A percentile compares a stretch with the other conserved stretches of the same genome.
Evolutionary conservation across 768 basidiomycete species (phyloP).

Genomic region (Suillus clintonianus): DNA sequence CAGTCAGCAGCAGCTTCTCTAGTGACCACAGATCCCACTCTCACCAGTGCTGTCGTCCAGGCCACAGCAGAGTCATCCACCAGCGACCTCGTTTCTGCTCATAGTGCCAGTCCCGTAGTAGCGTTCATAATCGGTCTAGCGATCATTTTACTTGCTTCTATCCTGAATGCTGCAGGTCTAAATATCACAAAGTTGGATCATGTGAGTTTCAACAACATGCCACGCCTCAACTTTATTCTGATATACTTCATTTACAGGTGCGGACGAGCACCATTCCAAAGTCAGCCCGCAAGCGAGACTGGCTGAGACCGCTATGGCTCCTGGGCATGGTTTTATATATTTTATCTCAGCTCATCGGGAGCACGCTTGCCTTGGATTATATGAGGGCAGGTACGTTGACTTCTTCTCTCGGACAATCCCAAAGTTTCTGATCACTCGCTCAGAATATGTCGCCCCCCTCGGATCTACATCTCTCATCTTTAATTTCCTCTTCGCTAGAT

Average conservation of each 20-base stretch:
- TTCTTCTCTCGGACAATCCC: slow-evolving; percentile 6
- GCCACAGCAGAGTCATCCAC: slow-evolving; percentile 15
- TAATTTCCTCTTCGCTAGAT: slow-evolving; percentile 93
- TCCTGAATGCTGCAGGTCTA: slow-evolving; percentile 91
- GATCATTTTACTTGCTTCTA: slow-evolving; percentile 81
- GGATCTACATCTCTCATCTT: slow-evolving; percentile 94
- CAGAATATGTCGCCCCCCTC: slow-evolving; percentile 95
- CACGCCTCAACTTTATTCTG: background rate
- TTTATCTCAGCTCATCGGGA: slow-evolving; percentile 84
- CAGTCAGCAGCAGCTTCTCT: slow-evolving; percentile 8
- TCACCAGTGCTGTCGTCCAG: slow-evolving; percentile 16
- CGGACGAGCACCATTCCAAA: slow-evolving; percentile 78
- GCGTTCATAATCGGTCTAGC: slow-evolving; percentile 83
- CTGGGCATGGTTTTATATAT: slow-evolving; percentile 95
- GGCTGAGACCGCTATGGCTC: slow-evolving; percentile 85
- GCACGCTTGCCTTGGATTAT: slow-evolving; percentile 84
- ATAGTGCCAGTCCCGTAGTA: slow-evolving; percentile 57
- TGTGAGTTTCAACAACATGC: slow-evolving; percentile 42
- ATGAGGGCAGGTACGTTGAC: slow-evolving; percentile 71
- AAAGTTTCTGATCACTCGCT: slow-evolving; percentile 12
- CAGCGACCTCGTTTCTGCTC: slow-evolving; percentile 30
- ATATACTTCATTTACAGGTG: slow-evolving; percentile 44
- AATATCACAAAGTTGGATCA: slow-evolving; percentile 95
- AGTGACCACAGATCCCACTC: slow-evolving; percentile 9
- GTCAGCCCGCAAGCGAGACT: slow-evolving; percentile 71